These are phyloP conservation scores for Scutellaria baicalensis DNA, from an alignment of 257 asterid species.

Conservation along the genomic window DNA sequence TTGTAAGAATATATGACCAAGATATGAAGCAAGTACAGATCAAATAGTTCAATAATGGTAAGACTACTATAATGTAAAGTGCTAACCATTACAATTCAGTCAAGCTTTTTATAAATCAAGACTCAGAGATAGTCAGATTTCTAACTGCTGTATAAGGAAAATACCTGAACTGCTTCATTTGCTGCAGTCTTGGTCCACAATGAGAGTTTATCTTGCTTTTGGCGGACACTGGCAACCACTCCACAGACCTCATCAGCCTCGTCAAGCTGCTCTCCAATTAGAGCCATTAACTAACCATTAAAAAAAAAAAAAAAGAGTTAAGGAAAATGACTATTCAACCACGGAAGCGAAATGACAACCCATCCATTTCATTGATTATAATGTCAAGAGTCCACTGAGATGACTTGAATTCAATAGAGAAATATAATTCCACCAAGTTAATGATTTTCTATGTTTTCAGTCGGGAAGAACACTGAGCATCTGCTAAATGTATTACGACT, in stretches of 20 bases:
- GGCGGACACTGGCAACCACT: slow-evolving; percentile 79
- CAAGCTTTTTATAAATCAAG: neutral
- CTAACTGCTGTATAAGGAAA: neutral
- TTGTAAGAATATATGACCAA: neutral
- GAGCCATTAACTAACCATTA: slow-evolving; percentile 53
- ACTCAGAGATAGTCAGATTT: neutral
- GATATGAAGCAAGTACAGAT: neutral
- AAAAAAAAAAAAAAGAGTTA: slow-evolving; percentile 6
- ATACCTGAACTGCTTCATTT: slow-evolving; percentile 91
- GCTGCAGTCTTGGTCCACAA: slow-evolving; percentile 91
- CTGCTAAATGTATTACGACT: neutral
- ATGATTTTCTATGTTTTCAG: neutral
- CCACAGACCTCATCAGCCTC: slow-evolving; percentile 79
- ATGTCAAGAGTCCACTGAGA: neutral
- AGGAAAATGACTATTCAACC: neutral
- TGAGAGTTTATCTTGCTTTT: slow-evolving; percentile 72
- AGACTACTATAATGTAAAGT: neutral
- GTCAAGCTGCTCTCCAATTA: slow-evolving; percentile 77
- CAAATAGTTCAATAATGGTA: neutral
- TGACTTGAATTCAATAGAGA: neutral
- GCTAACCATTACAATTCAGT: neutral
- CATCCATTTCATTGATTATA: neutral
- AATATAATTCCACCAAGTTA: neutral
- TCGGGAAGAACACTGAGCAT: neutral
- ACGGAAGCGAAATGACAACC: neutral